Percentiles rank a stretch among this genome's conserved stretches.
phyloP scores from a whole-genome alignment of 495 filamentous ascomycete species.

The Paragyromitra xinjiangensis region DNA sequence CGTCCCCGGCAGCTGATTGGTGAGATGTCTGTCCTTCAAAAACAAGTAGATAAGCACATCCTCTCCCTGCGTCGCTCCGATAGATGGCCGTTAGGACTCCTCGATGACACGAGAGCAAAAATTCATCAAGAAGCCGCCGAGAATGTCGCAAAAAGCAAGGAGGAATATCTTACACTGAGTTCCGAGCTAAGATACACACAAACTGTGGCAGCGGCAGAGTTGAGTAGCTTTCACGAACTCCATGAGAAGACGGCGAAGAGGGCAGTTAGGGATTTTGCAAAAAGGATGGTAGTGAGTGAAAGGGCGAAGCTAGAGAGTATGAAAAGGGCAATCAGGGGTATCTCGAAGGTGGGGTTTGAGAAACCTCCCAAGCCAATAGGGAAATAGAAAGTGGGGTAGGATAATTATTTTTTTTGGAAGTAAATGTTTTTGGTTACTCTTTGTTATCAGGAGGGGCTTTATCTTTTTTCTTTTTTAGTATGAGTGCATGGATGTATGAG shows the following conservation, averaged over 20 bases:
- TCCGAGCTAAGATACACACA: slow-evolving; percentile 90
- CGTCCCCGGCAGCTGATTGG: slow-evolving; percentile 81
- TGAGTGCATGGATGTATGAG: slow-evolving; percentile 11
- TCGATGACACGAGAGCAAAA: slow-evolving; percentile 87
- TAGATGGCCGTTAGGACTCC: slow-evolving; percentile 80
- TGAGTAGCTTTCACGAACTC: slow-evolving; percentile 93
- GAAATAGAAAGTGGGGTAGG: slow-evolving; percentile 27
- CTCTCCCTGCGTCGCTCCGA: slow-evolving; percentile 75
- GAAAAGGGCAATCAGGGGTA: slow-evolving; percentile 73
- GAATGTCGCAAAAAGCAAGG: slow-evolving; percentile 70
- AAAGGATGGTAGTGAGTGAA: slow-evolving; percentile 79
- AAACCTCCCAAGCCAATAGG: slow-evolving; percentile 30
- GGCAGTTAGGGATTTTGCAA: slow-evolving; percentile 78
- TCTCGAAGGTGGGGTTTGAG: slow-evolving; percentile 54
- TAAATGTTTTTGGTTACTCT: slow-evolving; percentile 32
- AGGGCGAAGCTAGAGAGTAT: slow-evolving; percentile 80
- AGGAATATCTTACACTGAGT: slow-evolving; percentile 72
- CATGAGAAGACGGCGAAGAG: slow-evolving; percentile 77
- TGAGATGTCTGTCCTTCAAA: slow-evolving; percentile 70
- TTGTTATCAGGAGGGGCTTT: neutral
- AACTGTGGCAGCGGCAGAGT: slow-evolving; percentile 86
- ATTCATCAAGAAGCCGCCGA: slow-evolving; percentile 75
- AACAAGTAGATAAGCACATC: slow-evolving; percentile 76
- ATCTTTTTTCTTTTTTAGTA: slow-evolving; percentile 13
- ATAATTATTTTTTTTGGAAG: slow-evolving; percentile 20